Evolutionary conservation across 805 yeast species (phyloP), one percentile per base, ranked within the genome.

Genomic region (Tetrapisispora fleetii): DNA sequence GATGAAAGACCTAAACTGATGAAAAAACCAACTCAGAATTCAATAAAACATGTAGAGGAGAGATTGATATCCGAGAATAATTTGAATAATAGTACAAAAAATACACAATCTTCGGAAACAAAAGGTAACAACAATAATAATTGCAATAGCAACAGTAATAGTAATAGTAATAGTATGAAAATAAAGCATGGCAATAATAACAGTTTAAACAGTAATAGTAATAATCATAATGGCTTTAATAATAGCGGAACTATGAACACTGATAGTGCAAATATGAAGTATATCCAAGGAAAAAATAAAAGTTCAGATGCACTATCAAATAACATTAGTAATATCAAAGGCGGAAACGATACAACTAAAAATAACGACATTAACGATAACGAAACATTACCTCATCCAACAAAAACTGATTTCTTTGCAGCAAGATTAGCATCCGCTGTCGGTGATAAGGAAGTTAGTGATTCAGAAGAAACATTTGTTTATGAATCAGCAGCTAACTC

Each of bases 381-480:
- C 65, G 64, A 41, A 5, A 9, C 16, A 17, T 28, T 41, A 13
- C 37, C 30, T 8, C 44, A 30, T 19, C 60, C 66, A 3, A 80
- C 95, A 8, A 77, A 89, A 59, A 93, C 96, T 0, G 98, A 90
- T 60, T 79, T 88, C 51, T 93, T 93, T 65, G 98, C 97, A 10
- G 97, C 98, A 0, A 85, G 84, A 57, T 73, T 93, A 52, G 98
- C 96, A 9, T 83, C 88, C 48, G 98, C 98, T 1, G 95, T 91
- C 4, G 95, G 85, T 53, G 96, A 88, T 57, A 90, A 80, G 40
- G 87, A 85, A 52, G 80, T 85, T 38, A 82, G 90, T 33, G 97
- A 90, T 63, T 80, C 89, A 24, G 96, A 90, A 56, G 99, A 93
- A 64, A 88, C 95, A 1, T 91, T 93, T 73, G 96, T 91, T n/a